Evolutionary conservation across 2,329 filamentous ascomycete species (phyloP).

Genomic region (Ramularia collo-cygni): DNA sequence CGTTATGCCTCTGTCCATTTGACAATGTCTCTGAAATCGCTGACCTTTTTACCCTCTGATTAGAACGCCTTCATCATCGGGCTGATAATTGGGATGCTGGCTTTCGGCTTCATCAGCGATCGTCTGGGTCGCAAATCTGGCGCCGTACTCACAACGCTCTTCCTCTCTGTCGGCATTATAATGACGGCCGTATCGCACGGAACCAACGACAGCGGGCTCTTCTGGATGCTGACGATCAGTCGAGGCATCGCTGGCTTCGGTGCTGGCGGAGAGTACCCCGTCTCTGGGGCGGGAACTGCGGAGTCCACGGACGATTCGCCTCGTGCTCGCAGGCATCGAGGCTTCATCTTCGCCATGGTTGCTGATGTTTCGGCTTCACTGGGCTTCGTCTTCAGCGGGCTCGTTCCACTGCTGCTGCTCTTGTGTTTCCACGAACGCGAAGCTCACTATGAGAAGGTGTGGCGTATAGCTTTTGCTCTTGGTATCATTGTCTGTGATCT

Average conservation of each 20-base stretch:
- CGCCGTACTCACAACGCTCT: slow-evolving; percentile 28
- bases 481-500: too few relatives aligned
- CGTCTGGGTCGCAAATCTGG: slow-evolving; percentile 30
- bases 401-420: slow-evolving; percentile 42
- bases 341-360: slow-evolving; percentile 53
- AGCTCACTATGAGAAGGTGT: slow-evolving; percentile 48
- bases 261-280: slow-evolving; percentile 47
- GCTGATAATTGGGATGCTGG: slow-evolving; percentile 31
- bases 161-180: slow-evolving; percentile 29
- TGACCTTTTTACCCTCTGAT: too few relatives aligned
- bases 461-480: slow-evolving; percentile 73
- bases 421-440: slow-evolving; percentile 43
- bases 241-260: slow-evolving; percentile 41
- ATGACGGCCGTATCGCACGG: slow-evolving; percentile 27
- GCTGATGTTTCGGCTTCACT: slow-evolving; percentile 46
- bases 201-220: slow-evolving; percentile 25
- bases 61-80: slow-evolving; percentile 33
- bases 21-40: too few relatives aligned
- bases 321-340: slow-evolving; percentile 41
- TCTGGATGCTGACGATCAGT: slow-evolving; percentile 40
- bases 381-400: slow-evolving; percentile 45
- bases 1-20: too few relatives aligned
- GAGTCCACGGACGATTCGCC: slow-evolving; percentile 49
- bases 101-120: slow-evolving; percentile 30
- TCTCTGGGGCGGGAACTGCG: slow-evolving; percentile 42